These are phyloP conservation scores for Sporopachydermia quercuum DNA, from an alignment of 805 yeast species.

Conservation along the genomic window DNA sequence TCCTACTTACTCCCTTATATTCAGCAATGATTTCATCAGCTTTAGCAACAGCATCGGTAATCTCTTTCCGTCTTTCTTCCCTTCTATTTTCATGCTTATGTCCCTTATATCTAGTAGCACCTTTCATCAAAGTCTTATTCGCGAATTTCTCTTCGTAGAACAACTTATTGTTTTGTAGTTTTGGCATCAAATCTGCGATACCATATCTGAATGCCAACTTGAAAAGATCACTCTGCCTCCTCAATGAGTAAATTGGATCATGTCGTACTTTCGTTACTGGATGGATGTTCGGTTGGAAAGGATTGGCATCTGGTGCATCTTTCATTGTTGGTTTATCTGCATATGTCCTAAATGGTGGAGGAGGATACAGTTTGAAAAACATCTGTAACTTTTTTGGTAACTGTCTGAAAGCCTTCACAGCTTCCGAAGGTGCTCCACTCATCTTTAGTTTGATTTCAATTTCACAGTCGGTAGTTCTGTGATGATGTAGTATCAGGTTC, in stretches of 20 bases:
- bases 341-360: slow-evolving; percentile 48
- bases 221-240: slow-evolving; percentile 63
- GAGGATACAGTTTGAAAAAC: slow-evolving; percentile 66
- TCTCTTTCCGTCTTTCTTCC: slow-evolving; percentile 41
- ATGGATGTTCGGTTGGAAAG: slow-evolving; percentile 65
- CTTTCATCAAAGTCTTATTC: slow-evolving; percentile 55
- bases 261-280: slow-evolving; percentile 58
- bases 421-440: neutral
- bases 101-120: slow-evolving; percentile 67
- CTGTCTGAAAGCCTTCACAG: slow-evolving; percentile 22
- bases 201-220: slow-evolving; percentile 65
- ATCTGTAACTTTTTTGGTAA: slow-evolving; percentile 52
- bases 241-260: slow-evolving; percentile 52
- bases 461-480: too few relatives aligned
- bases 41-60: slow-evolving; percentile 48
- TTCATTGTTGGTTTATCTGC: slow-evolving; percentile 43
- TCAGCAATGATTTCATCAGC: slow-evolving; percentile 54
- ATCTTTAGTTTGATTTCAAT: too few relatives aligned
- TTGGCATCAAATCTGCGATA: slow-evolving; percentile 53
- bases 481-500: too few relatives aligned
- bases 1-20: slow-evolving; percentile 34
- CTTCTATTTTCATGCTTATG: slow-evolving; percentile 63
- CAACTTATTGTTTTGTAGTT: slow-evolving; percentile 23
- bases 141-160: slow-evolving; percentile 32
- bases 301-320: slow-evolving; percentile 51